A percentile compares a stretch with the other conserved stretches of the same genome.
phyloP scores from a whole-genome alignment of 208 protist species.

The Entamoeba moshkovskii region DNA sequence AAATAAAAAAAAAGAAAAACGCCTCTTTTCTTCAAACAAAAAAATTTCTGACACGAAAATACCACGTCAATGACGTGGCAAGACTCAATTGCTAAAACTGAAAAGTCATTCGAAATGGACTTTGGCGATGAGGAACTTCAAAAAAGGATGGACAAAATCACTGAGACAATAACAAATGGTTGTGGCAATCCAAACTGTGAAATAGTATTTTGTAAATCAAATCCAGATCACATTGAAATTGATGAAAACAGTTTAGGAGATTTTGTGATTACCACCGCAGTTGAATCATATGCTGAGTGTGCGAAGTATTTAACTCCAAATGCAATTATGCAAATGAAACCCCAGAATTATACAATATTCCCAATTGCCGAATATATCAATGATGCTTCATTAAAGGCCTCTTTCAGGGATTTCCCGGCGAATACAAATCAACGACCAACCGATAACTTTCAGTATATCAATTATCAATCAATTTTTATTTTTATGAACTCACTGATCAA shows the following conservation, averaged over 20 bases:
- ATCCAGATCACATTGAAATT: neutral
- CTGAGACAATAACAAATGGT: neutral
- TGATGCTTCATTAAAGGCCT: neutral
- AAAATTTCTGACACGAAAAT: no score
- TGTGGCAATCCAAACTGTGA: neutral
- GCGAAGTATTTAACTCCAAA: neutral
- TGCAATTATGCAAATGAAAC: neutral
- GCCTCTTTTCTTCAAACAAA: no score
- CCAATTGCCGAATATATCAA: neutral
- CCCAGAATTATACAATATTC: neutral
- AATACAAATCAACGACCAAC: no score
- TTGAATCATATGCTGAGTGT: neutral
- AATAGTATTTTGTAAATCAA: neutral
- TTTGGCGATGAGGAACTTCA: neutral
- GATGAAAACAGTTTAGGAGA: neutral
- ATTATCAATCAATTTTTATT: no score
- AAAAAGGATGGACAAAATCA: neutral
- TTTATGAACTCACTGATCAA: no score
- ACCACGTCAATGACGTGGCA: no score
- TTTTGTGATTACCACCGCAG: neutral
- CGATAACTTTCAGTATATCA: no score
- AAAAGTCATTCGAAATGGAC: no score
- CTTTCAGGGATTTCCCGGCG: neutral
- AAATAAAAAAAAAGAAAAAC: no score
- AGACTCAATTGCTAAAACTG: no score